Evolutionary conservation across 2,329 filamentous ascomycete genomes (phyloP), one percentile per base, ranked within the genome.

Genomic region (Domatiomyces globalis): DNA sequence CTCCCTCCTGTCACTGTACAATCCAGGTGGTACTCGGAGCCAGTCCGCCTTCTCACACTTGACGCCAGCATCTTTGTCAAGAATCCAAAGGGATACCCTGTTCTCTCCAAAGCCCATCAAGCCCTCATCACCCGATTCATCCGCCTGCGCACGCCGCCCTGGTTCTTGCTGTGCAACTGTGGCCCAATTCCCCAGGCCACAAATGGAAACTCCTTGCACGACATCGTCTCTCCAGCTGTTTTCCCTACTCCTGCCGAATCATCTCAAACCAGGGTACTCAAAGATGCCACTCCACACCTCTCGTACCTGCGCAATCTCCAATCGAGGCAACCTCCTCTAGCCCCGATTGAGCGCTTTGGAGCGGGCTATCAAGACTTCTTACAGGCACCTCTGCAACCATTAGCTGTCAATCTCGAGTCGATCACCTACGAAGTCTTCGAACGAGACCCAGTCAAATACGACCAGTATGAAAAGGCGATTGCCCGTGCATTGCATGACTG

Each of bases 351-450:
- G 63, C 73, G 74, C 29, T 85, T 85, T 59, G 81, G 81, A 12
- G 71, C 79, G 18, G 83, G 83, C 2, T 87, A 85, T 60, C 94
- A 98, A 63, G 92, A 98, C 66, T 98, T 92, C 75, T 75, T 98
- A 9, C 92, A 98, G 66, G 89, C 89, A 1, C 92, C 92, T 2
- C 73, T 98, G 43, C 94, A 98, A 66, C 92, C 92, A 0, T 75
- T 98, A 12, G 90, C 90, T 0, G 92, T 98, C 67, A 98, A 98
- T 61, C 76, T 98, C 12, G 94, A 98, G 66, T 95, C 88, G 46
- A 85, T 94, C 43, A 98, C 92, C 0, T 98, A 98, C 66, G 92
- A 98, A 65, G 90, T 96, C 1, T 98, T 98, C 62, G 92, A 98
- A 66, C 94, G 94, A 60, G 94, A 98, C 58, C 92, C 92, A 0